Evolutionary conservation across 2,329 filamentous ascomycete species (phyloP), one percentile per base, ranked within the genome.

Genomic region (Fusarium sarcochroum): DNA sequence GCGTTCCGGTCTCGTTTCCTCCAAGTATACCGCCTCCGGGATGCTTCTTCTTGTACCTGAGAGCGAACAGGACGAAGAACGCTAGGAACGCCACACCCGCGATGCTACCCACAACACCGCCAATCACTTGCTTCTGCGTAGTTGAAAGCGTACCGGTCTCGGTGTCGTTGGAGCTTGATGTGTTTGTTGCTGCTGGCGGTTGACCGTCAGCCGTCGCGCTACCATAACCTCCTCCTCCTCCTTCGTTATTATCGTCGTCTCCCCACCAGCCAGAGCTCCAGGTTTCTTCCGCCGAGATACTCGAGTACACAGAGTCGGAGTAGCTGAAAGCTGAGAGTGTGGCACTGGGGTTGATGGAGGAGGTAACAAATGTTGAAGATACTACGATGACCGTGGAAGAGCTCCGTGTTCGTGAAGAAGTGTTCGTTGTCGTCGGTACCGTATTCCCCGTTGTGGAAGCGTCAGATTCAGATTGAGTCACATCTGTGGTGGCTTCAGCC

Each of bases 11-110:
- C 40, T 80, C 79, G 17, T 74, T 77, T 27, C 83, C 82, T 35
- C 79, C 80, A 4, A 85, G 78, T 32, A 85, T 77, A n/a, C 80
- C 72, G 68, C 81, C 78, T 44, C 78, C 81, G 8, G 80, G 77
- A 57, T 81, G 81, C 57, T 81, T 82, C 73, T 84, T 89, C 80
- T 83, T 88, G 80, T 86, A 87, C 68, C 82, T 82, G 42, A 90
- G 73, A n/a, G 85, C 70, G 60, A 86, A 79, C 58, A 90, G 76
- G 7, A 87, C 75, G 20, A 89, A 74, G 6, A 90, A 74, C 6
- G 87, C 76, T 48, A 91, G 75, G 45, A 90, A 79, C 14, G 87
- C 87, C 3, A 87, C 76, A 18, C 88, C 89, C 17, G 88, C 88
- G 32, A 91, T 75, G 40, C 85, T 82, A 21, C 87, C 87, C 18